Percentiles rank a stretch among this genome's conserved stretches.
Evolutionary conservation across 768 basidiomycete species (phyloP).

Genomic region (Roridomyces roridus): DNA sequence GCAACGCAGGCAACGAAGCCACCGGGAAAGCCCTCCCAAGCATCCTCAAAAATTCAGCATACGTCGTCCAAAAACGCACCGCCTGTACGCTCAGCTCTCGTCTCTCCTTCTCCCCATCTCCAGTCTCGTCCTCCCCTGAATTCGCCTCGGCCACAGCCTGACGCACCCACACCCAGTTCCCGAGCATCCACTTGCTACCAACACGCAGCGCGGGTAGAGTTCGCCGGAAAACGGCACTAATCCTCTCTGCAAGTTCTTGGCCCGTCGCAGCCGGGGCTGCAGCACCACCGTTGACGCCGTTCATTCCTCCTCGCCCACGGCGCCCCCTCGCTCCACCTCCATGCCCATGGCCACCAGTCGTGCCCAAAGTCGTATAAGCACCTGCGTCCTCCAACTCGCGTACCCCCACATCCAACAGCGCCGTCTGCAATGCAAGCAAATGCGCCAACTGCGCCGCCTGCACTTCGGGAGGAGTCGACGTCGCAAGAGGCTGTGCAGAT

Average conservation of each 20-base stretch:
- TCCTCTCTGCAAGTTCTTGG: slow-evolving; percentile 75
- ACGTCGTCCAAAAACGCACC: slow-evolving; percentile 72
- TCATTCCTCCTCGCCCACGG: not conserved
- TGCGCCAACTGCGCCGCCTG: slow-evolving; percentile 38
- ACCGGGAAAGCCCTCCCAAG: slow-evolving; percentile 74
- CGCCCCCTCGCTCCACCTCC: not conserved
- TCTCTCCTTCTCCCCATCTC: slow-evolving; percentile 38
- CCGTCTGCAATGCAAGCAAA: slow-evolving; percentile 53
- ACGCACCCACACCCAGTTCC: slow-evolving; percentile 72
- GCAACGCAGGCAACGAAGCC: slow-evolving; percentile 59
- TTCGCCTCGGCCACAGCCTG: slow-evolving; percentile 34
- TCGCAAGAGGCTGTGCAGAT: not conserved
- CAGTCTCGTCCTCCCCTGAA: slow-evolving; percentile 27
- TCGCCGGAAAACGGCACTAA: slow-evolving; percentile 86
- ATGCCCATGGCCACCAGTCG: not conserved
- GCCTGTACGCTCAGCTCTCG: slow-evolving; percentile 44
- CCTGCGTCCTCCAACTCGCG: slow-evolving; percentile 47
- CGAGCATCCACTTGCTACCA: slow-evolving; percentile 86
- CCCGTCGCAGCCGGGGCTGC: slow-evolving; percentile 20
- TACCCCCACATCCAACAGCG: slow-evolving; percentile 56
- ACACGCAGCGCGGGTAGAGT: slow-evolving; percentile 88
- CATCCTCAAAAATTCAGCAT: slow-evolving; percentile 66
- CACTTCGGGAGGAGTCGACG: not conserved
- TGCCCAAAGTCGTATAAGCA: not conserved
- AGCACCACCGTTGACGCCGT: not conserved